Percentiles rank a stretch among this genome's conserved stretches.
Conservation (phyloP, 805 yeast genomes). For the Candida pseudofarinosa region DNA sequence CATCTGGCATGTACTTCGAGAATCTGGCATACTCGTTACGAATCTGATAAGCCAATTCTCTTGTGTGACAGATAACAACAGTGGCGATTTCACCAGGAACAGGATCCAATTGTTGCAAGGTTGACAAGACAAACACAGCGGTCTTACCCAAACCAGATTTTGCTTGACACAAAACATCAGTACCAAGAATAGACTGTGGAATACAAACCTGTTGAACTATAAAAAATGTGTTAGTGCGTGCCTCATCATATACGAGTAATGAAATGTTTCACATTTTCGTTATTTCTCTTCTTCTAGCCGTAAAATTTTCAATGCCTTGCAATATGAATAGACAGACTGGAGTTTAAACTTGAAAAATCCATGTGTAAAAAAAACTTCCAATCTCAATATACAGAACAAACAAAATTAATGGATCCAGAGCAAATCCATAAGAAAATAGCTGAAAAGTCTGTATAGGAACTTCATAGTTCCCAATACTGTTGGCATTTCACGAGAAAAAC, state of each 20-base stretch:
- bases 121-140: constrained; percentile 93
- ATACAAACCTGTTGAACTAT: constrained; percentile 96
- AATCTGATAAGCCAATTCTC: constrained; percentile 98
- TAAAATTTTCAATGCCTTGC: not conserved
- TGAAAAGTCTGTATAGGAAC: too few relatives aligned
- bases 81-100: constrained; percentile 95
- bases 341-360: too few relatives aligned
- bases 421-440: too few relatives aligned
- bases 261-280: not conserved
- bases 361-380: too few relatives aligned
- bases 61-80: constrained; percentile 93
- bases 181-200: constrained; percentile 96
- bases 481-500: not conserved
- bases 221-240: constrained; percentile 18
- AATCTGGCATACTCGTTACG: constrained; percentile 96
- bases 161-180: constrained; percentile 98
- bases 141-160: constrained; percentile 99
- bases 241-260: not conserved
- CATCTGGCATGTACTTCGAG: constrained; percentile 98
- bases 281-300: constrained; percentile 4
- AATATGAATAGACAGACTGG: too few relatives aligned
- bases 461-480: not conserved
- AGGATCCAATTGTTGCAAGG: constrained; percentile 95
- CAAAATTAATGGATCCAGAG: too few relatives aligned
- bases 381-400: too few relatives aligned